phyloP scores from a whole-genome alignment of 495 filamentous ascomycete species.

The Aspergillus leporis region DNA sequence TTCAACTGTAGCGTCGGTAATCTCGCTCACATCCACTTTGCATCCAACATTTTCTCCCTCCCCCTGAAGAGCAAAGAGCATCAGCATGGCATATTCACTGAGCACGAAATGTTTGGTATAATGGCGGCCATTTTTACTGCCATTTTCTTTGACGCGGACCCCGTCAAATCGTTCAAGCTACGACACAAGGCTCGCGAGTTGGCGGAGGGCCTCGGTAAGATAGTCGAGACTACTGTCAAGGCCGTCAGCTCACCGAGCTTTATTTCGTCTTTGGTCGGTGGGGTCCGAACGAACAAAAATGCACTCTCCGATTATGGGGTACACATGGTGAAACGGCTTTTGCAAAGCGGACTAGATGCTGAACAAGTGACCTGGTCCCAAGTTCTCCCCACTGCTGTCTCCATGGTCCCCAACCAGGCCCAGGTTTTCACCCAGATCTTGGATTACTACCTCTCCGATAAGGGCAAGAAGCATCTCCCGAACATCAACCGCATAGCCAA shows the following conservation, averaged over 20 bases:
- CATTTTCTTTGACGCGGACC: conserved; percentile 57
- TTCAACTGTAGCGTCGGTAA: conserved; percentile 58
- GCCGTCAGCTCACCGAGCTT: conserved; percentile 51
- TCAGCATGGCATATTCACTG: conserved; percentile 69
- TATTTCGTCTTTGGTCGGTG: conserved; percentile 53
- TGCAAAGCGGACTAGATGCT: conserved; percentile 60
- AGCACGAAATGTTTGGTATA: conserved; percentile 75
- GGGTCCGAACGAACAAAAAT: conserved; percentile 47
- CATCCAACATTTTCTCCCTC: conserved; percentile 68
- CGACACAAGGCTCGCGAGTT: conserved; percentile 60
- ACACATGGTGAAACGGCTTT: conserved; percentile 64
- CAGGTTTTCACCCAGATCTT: conserved; percentile 74
- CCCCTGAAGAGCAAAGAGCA: conserved; percentile 71
- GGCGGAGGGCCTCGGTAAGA: conserved; percentile 57
- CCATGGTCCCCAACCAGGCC: conserved; percentile 67
- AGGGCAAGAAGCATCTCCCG: conserved; percentile 53
- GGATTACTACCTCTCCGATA: conserved; percentile 69
- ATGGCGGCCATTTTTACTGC: conserved; percentile 63
- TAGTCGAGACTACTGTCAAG: conserved; percentile 66
- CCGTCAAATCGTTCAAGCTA: conserved; percentile 47
- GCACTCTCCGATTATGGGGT: conserved; percentile 63
- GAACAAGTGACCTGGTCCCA: conserved; percentile 73
- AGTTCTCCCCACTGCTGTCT: conserved; percentile 60
- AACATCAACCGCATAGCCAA: conserved; percentile 58
- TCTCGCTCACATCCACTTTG: conserved; percentile 69